Base-by-base conservation (phyloP, 331 rosid genomes). In the Telfairia occidentalis region DNA sequence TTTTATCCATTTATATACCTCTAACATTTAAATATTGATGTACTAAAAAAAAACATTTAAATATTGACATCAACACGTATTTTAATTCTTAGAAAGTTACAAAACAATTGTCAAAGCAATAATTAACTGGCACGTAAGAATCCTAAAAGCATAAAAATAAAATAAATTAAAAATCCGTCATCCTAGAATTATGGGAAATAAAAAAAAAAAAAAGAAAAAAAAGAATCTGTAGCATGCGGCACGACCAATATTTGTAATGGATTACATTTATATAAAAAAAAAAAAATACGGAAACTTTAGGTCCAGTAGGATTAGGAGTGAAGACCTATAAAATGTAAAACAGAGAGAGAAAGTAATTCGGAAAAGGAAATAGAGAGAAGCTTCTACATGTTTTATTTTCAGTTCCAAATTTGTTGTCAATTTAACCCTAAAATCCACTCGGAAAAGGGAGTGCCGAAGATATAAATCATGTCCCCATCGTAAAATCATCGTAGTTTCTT, bases 381-480 rank as follows among this genome's bases (percentile, higher is more conserved):
- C 24, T 67, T 67, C 38, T 67, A 42, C 10, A 23, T 5, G 10
- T 6, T 30, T 29, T 48, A 4, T 18, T 70, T 26, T 45, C 7
- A 69, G 55, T 70, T 70, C 8, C 57, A 26, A 7, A 70, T 24
- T 45, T 45, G 0, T 43, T 70, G 57, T 15, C 15, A 69, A 60
- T 32, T 71, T 28, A 71, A 9, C 29, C 75, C 75, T 71, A 71
- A 30, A 48, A 16, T 45, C 18, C 59, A 45, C 5, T 71, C 11
- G 5, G 16, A 28, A 70, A 42, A 46, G 53, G 37, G 29, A 69
- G 1, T 11, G 49, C 6, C 0, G 74, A 43, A 42, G 26, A 16
- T 45, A 45, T 6, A 2, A 43, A 70, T 7, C 18, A 24, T 43
- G 75, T 70, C 75, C 42, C 75, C 75, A 71, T 48, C 75, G 35